Conservation (phyloP, 805 yeast species). For the Cyberlindnera samutprakarnensis region DNA sequence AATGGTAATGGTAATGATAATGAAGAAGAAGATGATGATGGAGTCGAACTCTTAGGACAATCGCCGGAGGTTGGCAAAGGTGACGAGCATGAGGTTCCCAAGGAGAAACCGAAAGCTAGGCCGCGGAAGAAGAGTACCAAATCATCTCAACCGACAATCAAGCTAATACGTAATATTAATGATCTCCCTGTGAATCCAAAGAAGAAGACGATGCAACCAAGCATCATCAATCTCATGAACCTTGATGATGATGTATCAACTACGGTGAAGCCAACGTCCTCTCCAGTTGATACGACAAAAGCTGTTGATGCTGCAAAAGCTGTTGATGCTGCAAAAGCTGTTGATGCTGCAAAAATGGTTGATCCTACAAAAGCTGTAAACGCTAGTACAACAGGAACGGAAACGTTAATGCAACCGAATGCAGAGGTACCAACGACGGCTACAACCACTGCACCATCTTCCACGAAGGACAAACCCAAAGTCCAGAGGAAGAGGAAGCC, state of each 20-base stretch:
- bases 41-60: too few species aligned
- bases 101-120: too few species aligned
- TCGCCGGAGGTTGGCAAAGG: too few species aligned
- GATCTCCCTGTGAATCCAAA: too few species aligned
- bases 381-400: neutral
- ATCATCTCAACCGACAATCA: too few species aligned
- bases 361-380: neutral
- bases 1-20: too few species aligned
- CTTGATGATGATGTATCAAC: constrained; percentile 3
- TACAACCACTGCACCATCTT: neutral
- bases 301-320: neutral
- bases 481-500: constrained; percentile 1
- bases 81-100: too few species aligned
- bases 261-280: neutral
- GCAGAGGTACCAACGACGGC: too few species aligned
- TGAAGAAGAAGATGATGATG: too few species aligned
- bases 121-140: too few species aligned
- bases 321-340: neutral
- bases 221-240: constrained; percentile 10
- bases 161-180: too few species aligned
- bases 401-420: too few species aligned
- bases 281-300: neutral
- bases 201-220: constrained; percentile 5
- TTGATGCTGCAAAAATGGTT: neutral
- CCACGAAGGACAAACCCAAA: neutral